Evolutionary conservation across 164 flowering plant genomes (phyloP), one percentile per base, ranked within the genome.

Genomic region (Annona squamosa): DNA sequence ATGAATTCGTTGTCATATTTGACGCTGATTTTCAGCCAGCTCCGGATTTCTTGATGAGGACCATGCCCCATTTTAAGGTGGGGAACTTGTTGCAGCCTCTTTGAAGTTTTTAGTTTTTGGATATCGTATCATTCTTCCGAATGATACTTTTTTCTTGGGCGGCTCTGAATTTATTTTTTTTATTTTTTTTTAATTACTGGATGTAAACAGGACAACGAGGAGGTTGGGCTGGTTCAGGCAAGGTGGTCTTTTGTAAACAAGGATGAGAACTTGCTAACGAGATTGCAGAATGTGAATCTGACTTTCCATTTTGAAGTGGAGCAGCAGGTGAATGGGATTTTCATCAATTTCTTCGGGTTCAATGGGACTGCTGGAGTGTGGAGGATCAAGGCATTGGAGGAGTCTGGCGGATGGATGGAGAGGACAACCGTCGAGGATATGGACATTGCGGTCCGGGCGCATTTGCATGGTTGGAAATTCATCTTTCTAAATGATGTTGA

Each of bases 241-340:
- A 91, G 99, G 74, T 95, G 99, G 99, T 91, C 99, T 1, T 95
- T 95, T 82, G 99, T 95, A 78, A 94, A 94, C 85, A 90, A 87
- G 81, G 97, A 94, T 71, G 99, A 94, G 86, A 94, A 94, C 74
- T 72, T 95, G 79, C 78, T 95, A 16, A 95, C 99, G 0, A 85
- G 99, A 73, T 71, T 95, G 82, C 99, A 95, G 85, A 85, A 91
- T 81, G 78, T 95, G 4, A 95, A 95, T 72, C 82, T 95, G 71
- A 68, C 90, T 0, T 95, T 95, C 72, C 99, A 95, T 81, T 95
- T 95, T 71, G 99, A 95, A 76, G 99, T 95, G 68, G 99, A 95
- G 87, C 99, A 95, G 79, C 99, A 95, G 78, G 99, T 95, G 44
- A 95, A 95, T 82, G 93, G 99, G 42, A 82, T 89, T 63, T 95